Evolutionary conservation across 257 asterid species (phyloP).

Genomic region (Knoxia roxburghii): DNA sequence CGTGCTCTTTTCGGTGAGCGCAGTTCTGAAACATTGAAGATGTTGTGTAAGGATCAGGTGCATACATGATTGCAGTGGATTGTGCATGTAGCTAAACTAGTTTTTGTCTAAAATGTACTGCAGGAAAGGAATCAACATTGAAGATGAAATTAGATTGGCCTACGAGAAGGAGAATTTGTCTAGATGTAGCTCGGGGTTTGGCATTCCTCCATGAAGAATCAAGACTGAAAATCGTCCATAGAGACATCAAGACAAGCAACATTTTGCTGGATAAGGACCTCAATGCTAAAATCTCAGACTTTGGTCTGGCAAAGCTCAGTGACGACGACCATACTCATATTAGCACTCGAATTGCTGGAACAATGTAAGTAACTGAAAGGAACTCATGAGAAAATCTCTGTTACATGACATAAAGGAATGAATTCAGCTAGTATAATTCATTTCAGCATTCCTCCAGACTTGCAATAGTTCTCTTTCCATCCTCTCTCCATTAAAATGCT

Average conservation of each 20-base stretch:
- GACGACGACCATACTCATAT: slow-evolving; percentile 77
- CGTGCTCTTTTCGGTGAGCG: slow-evolving; percentile 76
- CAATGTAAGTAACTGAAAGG: slow-evolving; percentile 81
- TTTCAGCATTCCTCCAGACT: no score
- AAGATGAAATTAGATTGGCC: slow-evolving; percentile 72
- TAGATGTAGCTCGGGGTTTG: slow-evolving; percentile 77
- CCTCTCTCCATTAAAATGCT: neutral
- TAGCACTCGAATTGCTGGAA: slow-evolving; percentile 90
- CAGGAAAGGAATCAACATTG: slow-evolving; percentile 43
- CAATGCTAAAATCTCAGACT: slow-evolving; percentile 81
- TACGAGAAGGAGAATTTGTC: slow-evolving; percentile 61
- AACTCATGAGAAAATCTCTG: no score
- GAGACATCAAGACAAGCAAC: slow-evolving; percentile 87
- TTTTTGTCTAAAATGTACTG: slow-evolving; percentile 7
- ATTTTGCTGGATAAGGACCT: slow-evolving; percentile 74
- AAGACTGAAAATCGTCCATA: slow-evolving; percentile 69
- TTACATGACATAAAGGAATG: no score
- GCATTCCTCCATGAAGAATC: slow-evolving; percentile 91
- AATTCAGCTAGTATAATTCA: no score
- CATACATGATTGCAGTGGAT: no score
- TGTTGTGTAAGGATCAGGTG: neutral
- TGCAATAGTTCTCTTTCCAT: no score
- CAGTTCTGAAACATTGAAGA: slow-evolving; percentile 4
- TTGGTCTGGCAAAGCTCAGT: slow-evolving; percentile 79
- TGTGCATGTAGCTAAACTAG: slow-evolving; percentile 1